Evolutionary conservation across 441 rosid genomes (phyloP).

Genomic region (Adansonia madagascariensis): DNA sequence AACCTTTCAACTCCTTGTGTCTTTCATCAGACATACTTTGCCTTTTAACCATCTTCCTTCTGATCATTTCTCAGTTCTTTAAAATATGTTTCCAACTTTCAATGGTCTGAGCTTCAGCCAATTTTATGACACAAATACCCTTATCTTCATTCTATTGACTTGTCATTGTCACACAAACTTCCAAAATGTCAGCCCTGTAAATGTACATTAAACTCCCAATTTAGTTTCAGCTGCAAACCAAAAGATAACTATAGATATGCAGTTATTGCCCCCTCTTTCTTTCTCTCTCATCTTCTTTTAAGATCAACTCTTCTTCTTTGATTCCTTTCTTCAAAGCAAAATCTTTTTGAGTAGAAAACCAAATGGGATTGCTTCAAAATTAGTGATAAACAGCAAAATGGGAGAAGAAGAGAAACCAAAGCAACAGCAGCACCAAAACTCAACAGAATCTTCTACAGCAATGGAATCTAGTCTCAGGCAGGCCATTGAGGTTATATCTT

Average conservation of each 20-base stretch:
- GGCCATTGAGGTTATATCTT: conserved; percentile 62
- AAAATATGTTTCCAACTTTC: conserved; percentile 16
- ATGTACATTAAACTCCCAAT: conserved; percentile 15
- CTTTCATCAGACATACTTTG: background rate
- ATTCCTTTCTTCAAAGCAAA: conserved; percentile 27
- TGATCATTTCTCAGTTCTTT: background rate
- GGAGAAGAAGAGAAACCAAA: conserved; percentile 42
- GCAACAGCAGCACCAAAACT: conserved; percentile 17
- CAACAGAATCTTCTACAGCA: conserved; percentile 31
- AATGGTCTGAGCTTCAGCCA: background rate
- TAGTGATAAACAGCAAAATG: conserved; percentile 41
- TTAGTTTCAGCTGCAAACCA: conserved; percentile 21
- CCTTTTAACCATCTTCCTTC: background rate
- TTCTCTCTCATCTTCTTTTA: conserved; percentile 21
- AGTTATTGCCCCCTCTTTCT: background rate
- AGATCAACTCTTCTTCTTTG: conserved; percentile 3
- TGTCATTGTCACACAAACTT: conserved; percentile 30
- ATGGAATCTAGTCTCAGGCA: conserved; percentile 38
- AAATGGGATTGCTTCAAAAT: conserved; percentile 47
- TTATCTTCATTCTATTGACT: background rate
- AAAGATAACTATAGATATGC: conserved; percentile 21
- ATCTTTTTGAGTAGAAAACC: background rate
- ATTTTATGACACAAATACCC: conserved; percentile 29
- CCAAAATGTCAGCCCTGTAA: conserved; percentile 33
- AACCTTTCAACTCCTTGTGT: background rate